Evolutionary conservation across 495 filamentous ascomycete species (phyloP).

Genomic region (Cryomyces antarcticus): DNA sequence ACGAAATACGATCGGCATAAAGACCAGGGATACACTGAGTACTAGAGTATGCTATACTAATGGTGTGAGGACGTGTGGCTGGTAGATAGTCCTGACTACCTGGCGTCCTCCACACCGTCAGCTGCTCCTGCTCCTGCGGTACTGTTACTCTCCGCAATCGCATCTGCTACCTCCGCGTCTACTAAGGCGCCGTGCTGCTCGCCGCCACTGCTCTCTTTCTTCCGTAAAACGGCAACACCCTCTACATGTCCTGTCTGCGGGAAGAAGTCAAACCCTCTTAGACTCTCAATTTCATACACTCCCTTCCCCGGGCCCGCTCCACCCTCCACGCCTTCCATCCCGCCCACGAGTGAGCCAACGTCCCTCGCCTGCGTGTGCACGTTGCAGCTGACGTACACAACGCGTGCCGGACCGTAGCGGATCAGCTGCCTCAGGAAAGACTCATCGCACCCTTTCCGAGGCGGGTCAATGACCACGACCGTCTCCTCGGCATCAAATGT

Average conservation of each 20-base stretch:
- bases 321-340: slow-evolving; percentile 22
- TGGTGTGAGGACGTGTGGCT: too few relatives aligned
- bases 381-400: slow-evolving; percentile 93
- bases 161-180: too few relatives aligned
- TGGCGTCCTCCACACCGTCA: too few relatives aligned
- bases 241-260: slow-evolving; percentile 96
- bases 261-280: slow-evolving; percentile 93
- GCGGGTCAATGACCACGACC: slow-evolving; percentile 79
- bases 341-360: slow-evolving; percentile 62
- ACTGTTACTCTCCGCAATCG: too few relatives aligned
- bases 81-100: too few relatives aligned
- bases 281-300: slow-evolving; percentile 73
- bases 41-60: too few relatives aligned
- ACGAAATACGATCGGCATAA: too few relatives aligned
- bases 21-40: too few relatives aligned
- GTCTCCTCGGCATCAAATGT: slow-evolving; percentile 57
- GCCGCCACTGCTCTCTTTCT: neutral
- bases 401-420: slow-evolving; percentile 46
- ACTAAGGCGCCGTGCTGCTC: neutral
- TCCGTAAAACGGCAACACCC: slow-evolving; percentile 57
- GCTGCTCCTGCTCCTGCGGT: too few relatives aligned
- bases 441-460: slow-evolving; percentile 82
- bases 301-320: slow-evolving; percentile 24
- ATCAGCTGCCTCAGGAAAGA: slow-evolving; percentile 67
- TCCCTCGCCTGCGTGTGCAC: slow-evolving; percentile 95